Percentiles rank a stretch among this genome's conserved stretches.
phyloP scores from a whole-genome alignment of 192 early-diverging fungal genomes.

The Mortierella antarctica region DNA sequence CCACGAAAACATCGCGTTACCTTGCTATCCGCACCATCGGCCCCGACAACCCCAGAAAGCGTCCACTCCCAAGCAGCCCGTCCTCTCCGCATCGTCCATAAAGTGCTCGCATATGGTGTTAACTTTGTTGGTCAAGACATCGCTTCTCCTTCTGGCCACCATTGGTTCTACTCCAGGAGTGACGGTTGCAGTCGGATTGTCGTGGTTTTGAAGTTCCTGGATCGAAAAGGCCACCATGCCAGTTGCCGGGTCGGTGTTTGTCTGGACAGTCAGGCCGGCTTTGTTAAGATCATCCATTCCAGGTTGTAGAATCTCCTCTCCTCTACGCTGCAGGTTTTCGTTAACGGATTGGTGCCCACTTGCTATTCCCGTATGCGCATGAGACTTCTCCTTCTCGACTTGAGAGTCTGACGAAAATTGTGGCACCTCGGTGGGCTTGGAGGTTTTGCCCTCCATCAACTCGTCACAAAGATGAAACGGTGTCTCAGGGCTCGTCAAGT shows the following conservation, averaged over 20 bases:
- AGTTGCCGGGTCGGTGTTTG: background rate
- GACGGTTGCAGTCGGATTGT: background rate
- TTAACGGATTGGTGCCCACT: background rate
- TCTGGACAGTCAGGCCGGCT: slow-evolving; percentile 7
- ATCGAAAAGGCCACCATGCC: slow-evolving; percentile 7
- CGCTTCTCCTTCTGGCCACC: background rate
- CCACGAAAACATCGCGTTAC: slow-evolving; percentile 1
- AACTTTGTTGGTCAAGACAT: background rate
- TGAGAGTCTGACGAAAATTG: too few species aligned
- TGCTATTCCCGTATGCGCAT: too few species aligned
- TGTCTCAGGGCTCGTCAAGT: background rate
- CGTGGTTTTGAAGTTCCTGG: background rate
- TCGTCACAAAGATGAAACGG: slow-evolving; percentile 14
- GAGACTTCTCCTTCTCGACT: too few species aligned
- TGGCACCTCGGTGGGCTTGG: background rate
- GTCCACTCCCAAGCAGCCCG: slow-evolving; percentile 4
- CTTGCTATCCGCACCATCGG: too few species aligned
- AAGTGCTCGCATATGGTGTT: too few species aligned
- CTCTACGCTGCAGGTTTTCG: background rate
- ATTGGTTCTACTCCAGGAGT: background rate
- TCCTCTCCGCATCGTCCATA: background rate
- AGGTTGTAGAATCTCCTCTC: background rate
- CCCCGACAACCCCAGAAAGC: too few species aligned
- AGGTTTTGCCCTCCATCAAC: slow-evolving; percentile 10
- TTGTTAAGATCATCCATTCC: slow-evolving; percentile 10